Percentiles rank a stretch among this genome's conserved stretches.
Evolutionary conservation across 306 rosid species (phyloP).

Genomic region (Castanea crenata): DNA sequence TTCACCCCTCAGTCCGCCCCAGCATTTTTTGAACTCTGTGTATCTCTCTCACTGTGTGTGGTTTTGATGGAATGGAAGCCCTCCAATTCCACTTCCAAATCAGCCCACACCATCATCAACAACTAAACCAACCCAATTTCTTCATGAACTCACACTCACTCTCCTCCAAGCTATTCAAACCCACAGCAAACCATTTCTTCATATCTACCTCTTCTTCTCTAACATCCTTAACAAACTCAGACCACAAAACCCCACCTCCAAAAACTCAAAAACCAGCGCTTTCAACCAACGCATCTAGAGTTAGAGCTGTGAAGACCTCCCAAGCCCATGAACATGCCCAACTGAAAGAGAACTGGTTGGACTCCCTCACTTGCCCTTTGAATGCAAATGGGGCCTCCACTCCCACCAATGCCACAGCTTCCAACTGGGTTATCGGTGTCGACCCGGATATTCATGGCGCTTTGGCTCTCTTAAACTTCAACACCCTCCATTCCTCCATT

Average conservation of each 20-base stretch:
- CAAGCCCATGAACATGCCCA: constrained; percentile 54
- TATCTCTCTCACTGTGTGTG: background rate
- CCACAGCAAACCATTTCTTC: constrained; percentile 15
- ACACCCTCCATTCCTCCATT: constrained; percentile 11
- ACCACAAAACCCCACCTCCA: constrained; percentile 15
- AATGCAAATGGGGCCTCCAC: constrained; percentile 15
- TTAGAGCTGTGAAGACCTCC: constrained; percentile 29
- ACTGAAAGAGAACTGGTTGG: constrained; percentile 77
- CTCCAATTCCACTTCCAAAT: constrained; percentile 18
- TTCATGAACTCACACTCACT: constrained; percentile 33
- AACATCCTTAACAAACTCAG: background rate
- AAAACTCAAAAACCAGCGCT: constrained; percentile 4
- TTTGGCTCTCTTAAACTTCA: constrained; percentile 57
- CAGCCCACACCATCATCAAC: constrained; percentile 7
- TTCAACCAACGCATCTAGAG: background rate
- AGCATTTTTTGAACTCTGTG: background rate
- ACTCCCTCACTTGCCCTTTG: constrained; percentile 56
- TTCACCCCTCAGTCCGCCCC: too few relatives aligned
- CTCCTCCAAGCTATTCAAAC: constrained; percentile 30
- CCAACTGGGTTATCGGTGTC: constrained; percentile 65
- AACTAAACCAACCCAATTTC: constrained; percentile 22
- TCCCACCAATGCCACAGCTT: constrained; percentile 27
- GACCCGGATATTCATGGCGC: constrained; percentile 92
- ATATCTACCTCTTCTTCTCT: constrained; percentile 24
- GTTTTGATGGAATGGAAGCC: constrained; percentile 48